Evolutionary conservation across 2,329 filamentous ascomycete genomes (phyloP).

Genomic region (Xylariaceae sp.): DNA sequence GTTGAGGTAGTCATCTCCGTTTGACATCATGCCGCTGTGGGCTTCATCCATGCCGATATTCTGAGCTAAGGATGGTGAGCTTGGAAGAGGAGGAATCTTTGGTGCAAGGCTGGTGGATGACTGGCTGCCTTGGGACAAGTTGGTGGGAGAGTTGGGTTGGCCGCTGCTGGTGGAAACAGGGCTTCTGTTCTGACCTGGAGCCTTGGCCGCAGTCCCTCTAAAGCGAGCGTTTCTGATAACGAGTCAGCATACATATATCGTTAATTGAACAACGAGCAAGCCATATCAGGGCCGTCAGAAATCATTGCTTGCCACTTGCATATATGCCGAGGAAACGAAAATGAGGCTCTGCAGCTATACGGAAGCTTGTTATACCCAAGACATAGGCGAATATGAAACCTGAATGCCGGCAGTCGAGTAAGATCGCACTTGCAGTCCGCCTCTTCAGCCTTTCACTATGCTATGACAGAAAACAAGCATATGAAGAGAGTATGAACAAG

Average conservation of each 20-base stretch:
- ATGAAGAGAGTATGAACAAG: too few relatives aligned
- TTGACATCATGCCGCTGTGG: slow-evolving; percentile 39
- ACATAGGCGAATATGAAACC: slow-evolving; percentile 8
- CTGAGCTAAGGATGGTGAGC: slow-evolving; percentile 60
- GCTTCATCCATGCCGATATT: slow-evolving; percentile 66
- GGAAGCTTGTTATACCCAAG: slow-evolving; percentile 6
- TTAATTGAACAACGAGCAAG: too few relatives aligned
- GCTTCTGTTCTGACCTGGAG: slow-evolving; percentile 48
- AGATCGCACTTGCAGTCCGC: slow-evolving; percentile 12
- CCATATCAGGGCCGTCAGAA: too few relatives aligned
- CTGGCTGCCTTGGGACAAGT: slow-evolving; percentile 42
- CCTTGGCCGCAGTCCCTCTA: slow-evolving; percentile 50
- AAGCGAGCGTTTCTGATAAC: slow-evolving; percentile 52
- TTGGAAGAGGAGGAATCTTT: slow-evolving; percentile 57
- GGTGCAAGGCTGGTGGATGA: slow-evolving; percentile 50
- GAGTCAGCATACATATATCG: not conserved
- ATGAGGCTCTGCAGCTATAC: not conserved
- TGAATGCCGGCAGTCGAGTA: slow-evolving; percentile 3
- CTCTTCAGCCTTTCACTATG: not conserved
- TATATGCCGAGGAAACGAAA: not conserved
- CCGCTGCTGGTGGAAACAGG: slow-evolving; percentile 44
- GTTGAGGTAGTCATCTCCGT: slow-evolving; percentile 51
- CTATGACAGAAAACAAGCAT: too few relatives aligned
- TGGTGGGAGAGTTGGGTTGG: slow-evolving; percentile 45
- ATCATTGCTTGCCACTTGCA: too few relatives aligned